These are phyloP conservation scores for Gigaspora rosea DNA, from an alignment of 192 early-diverging fungal genomes.

Conservation along the genomic window DNA sequence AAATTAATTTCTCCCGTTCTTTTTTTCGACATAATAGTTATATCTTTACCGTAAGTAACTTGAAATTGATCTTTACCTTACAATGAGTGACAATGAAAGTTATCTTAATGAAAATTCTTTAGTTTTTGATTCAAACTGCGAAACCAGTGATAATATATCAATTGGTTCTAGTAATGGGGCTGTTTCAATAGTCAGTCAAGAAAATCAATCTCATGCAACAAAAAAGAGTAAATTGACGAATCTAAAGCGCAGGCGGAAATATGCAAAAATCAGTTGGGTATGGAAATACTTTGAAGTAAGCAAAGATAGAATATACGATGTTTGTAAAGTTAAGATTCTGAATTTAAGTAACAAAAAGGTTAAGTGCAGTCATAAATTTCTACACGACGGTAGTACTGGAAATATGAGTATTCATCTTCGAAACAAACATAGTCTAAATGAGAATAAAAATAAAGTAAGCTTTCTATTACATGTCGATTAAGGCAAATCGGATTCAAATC, in stretches of 20 bases:
- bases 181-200: background rate
- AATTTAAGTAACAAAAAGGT: background rate
- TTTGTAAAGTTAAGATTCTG: background rate
- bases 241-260: background rate
- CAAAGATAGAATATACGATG: background rate
- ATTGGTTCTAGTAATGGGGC: background rate
- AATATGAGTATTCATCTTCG: slow-evolving; percentile 5
- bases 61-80: too few relatives aligned
- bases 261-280: background rate
- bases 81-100: too few relatives aligned
- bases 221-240: background rate
- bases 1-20: too few relatives aligned
- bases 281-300: background rate
- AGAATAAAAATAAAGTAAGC: background rate
- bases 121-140: background rate
- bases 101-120: background rate
- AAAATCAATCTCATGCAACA: background rate
- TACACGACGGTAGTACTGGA: background rate
- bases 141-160: background rate
- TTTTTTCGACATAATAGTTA: too few relatives aligned
- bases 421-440: background rate
- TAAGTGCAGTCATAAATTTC: background rate
- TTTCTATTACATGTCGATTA: background rate
- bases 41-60: too few relatives aligned
- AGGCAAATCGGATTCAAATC: background rate